Conservation (phyloP, 768 basidiomycete species). For the Lentinula sp. region DNA sequence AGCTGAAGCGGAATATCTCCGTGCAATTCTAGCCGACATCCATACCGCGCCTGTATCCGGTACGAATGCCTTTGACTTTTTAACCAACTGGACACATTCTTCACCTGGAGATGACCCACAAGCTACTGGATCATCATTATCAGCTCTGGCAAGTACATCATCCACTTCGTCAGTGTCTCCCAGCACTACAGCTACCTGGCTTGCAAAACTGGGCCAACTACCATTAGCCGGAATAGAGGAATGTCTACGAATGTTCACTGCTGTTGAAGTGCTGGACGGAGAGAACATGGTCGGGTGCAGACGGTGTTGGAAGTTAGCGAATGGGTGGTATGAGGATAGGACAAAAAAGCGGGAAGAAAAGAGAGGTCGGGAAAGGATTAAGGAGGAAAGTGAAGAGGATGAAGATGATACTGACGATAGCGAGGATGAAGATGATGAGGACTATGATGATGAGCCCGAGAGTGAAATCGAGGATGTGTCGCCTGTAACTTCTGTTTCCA, state of each 20-base stretch:
- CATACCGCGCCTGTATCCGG: constrained; percentile 27
- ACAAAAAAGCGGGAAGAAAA: constrained; percentile 16
- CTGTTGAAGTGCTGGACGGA: constrained; percentile 89
- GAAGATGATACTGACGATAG: constrained; percentile 14
- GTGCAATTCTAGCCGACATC: constrained; percentile 62
- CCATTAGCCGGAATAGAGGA: constrained; percentile 56
- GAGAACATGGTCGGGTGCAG: constrained; percentile 94
- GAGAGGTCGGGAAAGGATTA: constrained; percentile 14
- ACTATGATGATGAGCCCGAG: constrained; percentile 18
- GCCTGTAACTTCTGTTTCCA: background rate
- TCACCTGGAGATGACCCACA: constrained; percentile 6
- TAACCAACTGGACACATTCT: constrained; percentile 24
- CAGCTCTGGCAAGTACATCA: background rate
- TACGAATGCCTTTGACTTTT: constrained; percentile 42
- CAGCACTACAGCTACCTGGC: constrained; percentile 26
- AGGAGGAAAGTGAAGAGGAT: constrained; percentile 25
- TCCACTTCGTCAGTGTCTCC: constrained; percentile 6
- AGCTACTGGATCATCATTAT: constrained; percentile 12
- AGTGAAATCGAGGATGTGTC: constrained; percentile 7
- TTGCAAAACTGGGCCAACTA: constrained; percentile 39
- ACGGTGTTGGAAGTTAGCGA: constrained; percentile 88
- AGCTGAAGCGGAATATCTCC: constrained; percentile 62
- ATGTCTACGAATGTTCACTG: constrained; percentile 80
- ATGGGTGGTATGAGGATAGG: constrained; percentile 45
- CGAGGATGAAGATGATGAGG: constrained; percentile 22